Conservation (phyloP, 2,329 filamentous ascomycete species). For the Stylonectria norvegica region DNA sequence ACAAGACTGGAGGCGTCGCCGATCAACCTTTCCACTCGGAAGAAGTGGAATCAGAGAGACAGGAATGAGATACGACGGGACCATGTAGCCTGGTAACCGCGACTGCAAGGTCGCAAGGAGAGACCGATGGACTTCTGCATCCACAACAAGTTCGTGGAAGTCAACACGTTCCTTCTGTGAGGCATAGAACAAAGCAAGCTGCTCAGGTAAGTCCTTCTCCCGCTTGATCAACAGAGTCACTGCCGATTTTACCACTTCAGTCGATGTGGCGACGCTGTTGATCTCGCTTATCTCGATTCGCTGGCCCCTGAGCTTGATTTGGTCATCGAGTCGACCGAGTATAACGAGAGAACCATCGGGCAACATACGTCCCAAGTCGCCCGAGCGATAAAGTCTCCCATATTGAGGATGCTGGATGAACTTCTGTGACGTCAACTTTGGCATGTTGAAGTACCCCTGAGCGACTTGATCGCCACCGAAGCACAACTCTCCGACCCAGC, state of each 20-base stretch:
- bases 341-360: slow-evolving; percentile 73
- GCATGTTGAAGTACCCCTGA: slow-evolving; percentile 67
- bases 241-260: slow-evolving; percentile 55
- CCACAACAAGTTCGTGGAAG: slow-evolving; percentile 38
- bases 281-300: slow-evolving; percentile 78
- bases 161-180: slow-evolving; percentile 28
- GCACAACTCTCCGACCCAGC: slow-evolving; percentile 77
- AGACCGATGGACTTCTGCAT: slow-evolving; percentile 33
- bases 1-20: slow-evolving; percentile 44
- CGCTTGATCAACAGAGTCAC: slow-evolving; percentile 56
- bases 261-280: slow-evolving; percentile 56
- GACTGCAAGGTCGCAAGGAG: slow-evolving; percentile 55
- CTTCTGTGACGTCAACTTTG: slow-evolving; percentile 58
- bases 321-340: slow-evolving; percentile 69
- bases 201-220: slow-evolving; percentile 39
- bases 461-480: slow-evolving; percentile 83
- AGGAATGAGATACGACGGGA: slow-evolving; percentile 71
- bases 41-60: slow-evolving; percentile 69
- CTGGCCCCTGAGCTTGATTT: slow-evolving; percentile 79
- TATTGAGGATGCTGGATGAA: slow-evolving; percentile 66
- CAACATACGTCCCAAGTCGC: slow-evolving; percentile 77
- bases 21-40: slow-evolving; percentile 71
- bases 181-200: slow-evolving; percentile 69
- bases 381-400: slow-evolving; percentile 76
- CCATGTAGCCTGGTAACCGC: slow-evolving; percentile 70